A percentile compares a stretch with the other conserved stretches of the same genome.
Conservation (phyloP, 2,329 filamentous ascomycete genomes). For the Chrysosporium queenslandicum region DNA sequence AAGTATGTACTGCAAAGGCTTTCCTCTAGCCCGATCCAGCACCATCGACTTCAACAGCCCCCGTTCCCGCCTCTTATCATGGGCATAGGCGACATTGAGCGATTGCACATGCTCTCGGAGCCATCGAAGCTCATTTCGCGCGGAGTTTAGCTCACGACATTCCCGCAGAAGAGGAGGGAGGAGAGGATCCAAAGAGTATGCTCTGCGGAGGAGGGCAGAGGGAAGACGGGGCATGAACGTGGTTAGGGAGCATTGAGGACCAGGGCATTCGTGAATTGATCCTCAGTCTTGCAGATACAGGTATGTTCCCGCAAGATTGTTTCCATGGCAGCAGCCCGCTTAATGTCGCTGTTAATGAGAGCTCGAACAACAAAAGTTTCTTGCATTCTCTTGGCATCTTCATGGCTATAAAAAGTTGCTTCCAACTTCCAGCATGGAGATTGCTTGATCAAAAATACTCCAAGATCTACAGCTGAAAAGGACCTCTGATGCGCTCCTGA, state of each 20-base stretch:
- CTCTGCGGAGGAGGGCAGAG: conserved; percentile 29
- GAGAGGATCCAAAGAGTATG: conserved; percentile 28
- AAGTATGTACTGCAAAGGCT: conserved; percentile 81
- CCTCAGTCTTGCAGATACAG: neutral
- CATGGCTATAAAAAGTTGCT: no score
- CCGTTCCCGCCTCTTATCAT: conserved; percentile 20
- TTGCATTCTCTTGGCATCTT: neutral
- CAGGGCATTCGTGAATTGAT: neutral
- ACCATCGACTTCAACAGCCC: conserved; percentile 32
- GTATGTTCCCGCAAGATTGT: neutral
- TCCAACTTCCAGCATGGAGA: no score
- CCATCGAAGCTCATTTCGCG: conserved; percentile 41
- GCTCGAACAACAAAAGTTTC: neutral
- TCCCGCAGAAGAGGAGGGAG: conserved; percentile 36
- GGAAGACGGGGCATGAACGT: conserved; percentile 36
- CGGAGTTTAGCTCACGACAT: conserved; percentile 37
- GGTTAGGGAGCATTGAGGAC: neutral
- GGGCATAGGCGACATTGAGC: conserved; percentile 2
- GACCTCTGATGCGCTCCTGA: no score
- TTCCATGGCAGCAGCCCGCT: neutral
- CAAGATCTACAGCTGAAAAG: no score
- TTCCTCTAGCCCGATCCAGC: conserved; percentile 45
- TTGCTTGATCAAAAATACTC: no score
- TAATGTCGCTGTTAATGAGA: no score
- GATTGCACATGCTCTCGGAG: conserved; percentile 32